Evolutionary conservation across 352 stramenopile species (phyloP).

Genomic region (Phytophthora idaei): DNA sequence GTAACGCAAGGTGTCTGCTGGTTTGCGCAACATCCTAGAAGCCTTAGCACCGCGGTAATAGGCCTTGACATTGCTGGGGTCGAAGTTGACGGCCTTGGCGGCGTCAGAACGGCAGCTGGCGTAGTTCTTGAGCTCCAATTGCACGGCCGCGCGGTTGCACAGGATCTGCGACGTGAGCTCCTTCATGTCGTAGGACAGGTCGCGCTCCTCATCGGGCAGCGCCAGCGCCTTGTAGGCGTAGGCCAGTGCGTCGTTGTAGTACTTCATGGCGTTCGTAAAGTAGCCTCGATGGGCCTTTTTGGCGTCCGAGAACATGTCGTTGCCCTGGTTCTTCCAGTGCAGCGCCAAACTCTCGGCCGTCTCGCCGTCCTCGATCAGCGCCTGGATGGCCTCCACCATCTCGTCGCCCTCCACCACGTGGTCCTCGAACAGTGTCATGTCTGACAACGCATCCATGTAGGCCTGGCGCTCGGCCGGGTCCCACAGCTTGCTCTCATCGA

Average conservation of each 20-base stretch:
- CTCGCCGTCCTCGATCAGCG: constrained; percentile 88
- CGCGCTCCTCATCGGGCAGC: constrained; percentile 61
- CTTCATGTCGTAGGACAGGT: constrained; percentile 68
- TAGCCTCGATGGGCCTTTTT: constrained; percentile 75
- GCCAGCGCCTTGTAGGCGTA: constrained; percentile 82
- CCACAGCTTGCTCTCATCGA: constrained; percentile 89
- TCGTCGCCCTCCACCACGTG: constrained; percentile 86
- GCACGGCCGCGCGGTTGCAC: constrained; percentile 80
- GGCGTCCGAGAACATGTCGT: constrained; percentile 81
- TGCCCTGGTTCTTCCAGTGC: constrained; percentile 90
- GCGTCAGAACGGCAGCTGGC: constrained; percentile 83
- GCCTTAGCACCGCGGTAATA: constrained; percentile 88
- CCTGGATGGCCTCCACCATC: constrained; percentile 88
- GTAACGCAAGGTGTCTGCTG: constrained; percentile 82
- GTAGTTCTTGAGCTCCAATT: constrained; percentile 89
- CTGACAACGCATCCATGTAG: constrained; percentile 85
- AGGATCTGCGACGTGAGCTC: constrained; percentile 80
- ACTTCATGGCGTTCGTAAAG: constrained; percentile 78
- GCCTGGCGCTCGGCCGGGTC: constrained; percentile 74
- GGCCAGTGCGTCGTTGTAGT: constrained; percentile 77
- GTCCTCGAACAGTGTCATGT: constrained; percentile 91
- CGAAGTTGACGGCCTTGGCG: constrained; percentile 70
- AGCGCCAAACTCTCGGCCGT: constrained; percentile 84
- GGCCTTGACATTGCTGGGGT: constrained; percentile 80
- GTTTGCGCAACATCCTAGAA: constrained; percentile 78